phyloP scores from a whole-genome alignment of 805 yeast species.

The Metahyphopichia silvanorum region DNA sequence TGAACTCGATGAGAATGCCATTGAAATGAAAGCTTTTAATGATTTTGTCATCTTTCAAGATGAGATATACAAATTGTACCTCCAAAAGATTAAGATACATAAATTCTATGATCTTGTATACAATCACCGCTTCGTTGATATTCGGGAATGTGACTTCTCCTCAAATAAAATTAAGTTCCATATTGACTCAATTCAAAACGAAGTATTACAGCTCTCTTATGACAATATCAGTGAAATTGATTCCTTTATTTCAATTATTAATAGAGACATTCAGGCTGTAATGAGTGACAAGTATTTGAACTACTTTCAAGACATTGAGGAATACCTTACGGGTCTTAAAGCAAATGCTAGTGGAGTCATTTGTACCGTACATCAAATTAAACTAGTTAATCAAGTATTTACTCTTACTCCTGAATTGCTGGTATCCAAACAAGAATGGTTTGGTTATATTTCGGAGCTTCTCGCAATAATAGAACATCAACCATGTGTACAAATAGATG shows the following conservation, averaged over 20 bases:
- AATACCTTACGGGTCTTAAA: too few species aligned
- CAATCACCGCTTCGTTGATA: constrained; percentile 3
- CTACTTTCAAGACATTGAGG: too few species aligned
- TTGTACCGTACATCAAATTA: too few species aligned
- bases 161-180: constrained; percentile 6
- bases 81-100: constrained; percentile 15
- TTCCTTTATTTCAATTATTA: constrained; percentile 16
- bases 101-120: constrained; percentile 13
- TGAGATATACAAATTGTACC: constrained; percentile 15
- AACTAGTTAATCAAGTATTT: constrained; percentile 37
- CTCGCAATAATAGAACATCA: constrained; percentile 17
- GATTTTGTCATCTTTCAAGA: constrained; percentile 20
- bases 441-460: constrained; percentile 13
- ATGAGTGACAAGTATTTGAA: too few species aligned
- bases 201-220: constrained; percentile 11
- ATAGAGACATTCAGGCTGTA: constrained; percentile 20
- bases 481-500: constrained; percentile 4
- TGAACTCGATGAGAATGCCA: constrained; percentile 20
- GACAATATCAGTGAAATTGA: constrained; percentile 15
- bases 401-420: constrained; percentile 40
- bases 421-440: constrained; percentile 26
- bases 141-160: constrained; percentile 15
- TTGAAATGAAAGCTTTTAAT: constrained; percentile 23
- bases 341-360: too few species aligned
- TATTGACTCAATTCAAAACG: constrained; percentile 11